Base-by-base conservation (phyloP, 2,329 filamentous ascomycete species). In the Aspergillus pseudoterreus region DNA sequence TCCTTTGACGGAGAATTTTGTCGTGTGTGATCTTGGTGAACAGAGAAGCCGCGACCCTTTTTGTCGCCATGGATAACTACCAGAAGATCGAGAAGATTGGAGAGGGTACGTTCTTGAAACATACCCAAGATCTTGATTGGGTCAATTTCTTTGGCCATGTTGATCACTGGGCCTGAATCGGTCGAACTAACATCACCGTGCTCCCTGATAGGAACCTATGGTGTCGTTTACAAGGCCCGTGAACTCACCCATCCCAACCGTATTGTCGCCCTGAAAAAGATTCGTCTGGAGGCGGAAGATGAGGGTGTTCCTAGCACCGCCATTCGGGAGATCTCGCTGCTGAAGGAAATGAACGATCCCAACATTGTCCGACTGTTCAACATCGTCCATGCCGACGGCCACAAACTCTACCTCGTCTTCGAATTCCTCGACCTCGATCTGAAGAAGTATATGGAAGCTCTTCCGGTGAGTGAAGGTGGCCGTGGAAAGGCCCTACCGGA, bases 71-170 rank as follows among this genome's bases (percentile, higher is more conserved):
- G 91, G 90, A 96, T 74, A 95, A 95, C 76, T 96, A 96, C 73
- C 89, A 95, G 76, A 95, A 95, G 78, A 82, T 96, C 67, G 91
- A 96, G 78, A 96, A 96, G 80, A 91, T 96, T 66, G 91, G 91
- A 73, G 91, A 96, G 83, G 91, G 91, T 94, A 76, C 64, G 82
- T 71, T 47, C 35, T 41, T 43, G 35, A 46, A 24, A 12, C 14
- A 44, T 43, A 19, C 27, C 27, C 10, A 30, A 10, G 27, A 30
- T 30, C 27, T 30, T 30, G 27, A 30, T 30, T 30, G 27, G 10
- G 27, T 8, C 27, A 30, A 30, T 30, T 30, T 9, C 8, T 30
- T 11, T 30, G 27, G 8, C 8, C 11, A 22, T 30, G 27, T 30
- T 11, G 27, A 30, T 30, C 27, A 30, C 27, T 8, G 27, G 27